Evolutionary conservation across 2,329 filamentous ascomycete species (phyloP), one percentile per base, ranked within the genome.

Genomic region (Hypoxylon sp.): DNA sequence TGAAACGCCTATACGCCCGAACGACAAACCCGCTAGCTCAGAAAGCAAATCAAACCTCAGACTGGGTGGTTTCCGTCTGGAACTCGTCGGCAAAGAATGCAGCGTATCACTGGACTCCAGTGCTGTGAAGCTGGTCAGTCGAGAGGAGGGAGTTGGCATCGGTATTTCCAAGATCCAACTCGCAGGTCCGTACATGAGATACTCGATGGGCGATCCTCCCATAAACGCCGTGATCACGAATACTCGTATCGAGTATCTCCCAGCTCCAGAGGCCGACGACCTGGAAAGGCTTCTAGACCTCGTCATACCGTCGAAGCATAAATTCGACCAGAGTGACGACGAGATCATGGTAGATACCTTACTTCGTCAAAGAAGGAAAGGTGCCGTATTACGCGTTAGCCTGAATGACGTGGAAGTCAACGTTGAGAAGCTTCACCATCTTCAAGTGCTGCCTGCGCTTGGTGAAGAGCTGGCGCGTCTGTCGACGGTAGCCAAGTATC

Each of bases 341-440:
- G 94, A 98, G 68, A 96, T 99, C 58, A 88, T 99, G 81, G 85
- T 99, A 18, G 94, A 98, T 67, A 97, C 92, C 0, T 80, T 99
- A 0, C 77, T 98, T 11, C 84, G 91, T 18, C 95, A 99, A 73
- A 83, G 95, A 58, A 84, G 88, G 49, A 94, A 97, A 74, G 95
- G 94, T 0, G 88, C 90, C 8, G 88, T 98, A 5, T 78, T 97
- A 24, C 87, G 91, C 45, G 73, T 90, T 4, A 86, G 83, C 3
- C 71, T 96, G 4, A 87, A 87, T 23, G 82, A 83, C 23, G 74
- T 92, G 15, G 85, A 87, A 47, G 77, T 88, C 18, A 79, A 82
- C 3, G 76, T 95, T 13, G 79, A 81, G 6, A 85, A 87, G 59
- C 75, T 91, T 33, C 78, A 84, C 9, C 85, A 89, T 63, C 77